A percentile compares a stretch with the other conserved stretches of the same genome.
Conservation (phyloP, 441 rosid species). For the Macaranga tanarius region DNA sequence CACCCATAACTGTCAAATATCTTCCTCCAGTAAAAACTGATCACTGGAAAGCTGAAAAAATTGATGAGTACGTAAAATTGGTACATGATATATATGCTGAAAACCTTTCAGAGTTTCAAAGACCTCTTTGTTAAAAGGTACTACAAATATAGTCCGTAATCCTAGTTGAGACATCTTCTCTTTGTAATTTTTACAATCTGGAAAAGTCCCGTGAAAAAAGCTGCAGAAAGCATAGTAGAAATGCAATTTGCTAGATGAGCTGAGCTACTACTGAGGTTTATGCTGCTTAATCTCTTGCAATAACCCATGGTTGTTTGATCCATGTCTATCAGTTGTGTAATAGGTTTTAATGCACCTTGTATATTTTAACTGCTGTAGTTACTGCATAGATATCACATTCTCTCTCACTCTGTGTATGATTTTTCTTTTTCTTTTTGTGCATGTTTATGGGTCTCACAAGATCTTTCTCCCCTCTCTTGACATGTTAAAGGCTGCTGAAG, state of each 20-base stretch:
- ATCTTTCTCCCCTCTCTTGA: too few species aligned
- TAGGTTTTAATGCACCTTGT: not conserved
- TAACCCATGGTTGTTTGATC: not conserved
- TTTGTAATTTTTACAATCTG: slow-evolving; percentile 4
- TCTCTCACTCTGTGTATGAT: too few species aligned
- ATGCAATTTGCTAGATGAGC: not conserved
- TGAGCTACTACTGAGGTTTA: not conserved
- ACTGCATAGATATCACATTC: too few species aligned
- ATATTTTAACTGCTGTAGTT: not conserved
- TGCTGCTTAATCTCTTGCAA: too few species aligned
- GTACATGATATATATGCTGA: slow-evolving; percentile 37
- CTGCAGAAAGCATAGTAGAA: not conserved
- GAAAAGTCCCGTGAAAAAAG: not conserved
- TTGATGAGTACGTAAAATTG: slow-evolving; percentile 38
- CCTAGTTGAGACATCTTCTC: not conserved
- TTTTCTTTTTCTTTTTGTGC: too few species aligned
- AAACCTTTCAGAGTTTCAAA: slow-evolving; percentile 47
- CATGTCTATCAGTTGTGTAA: not conserved
- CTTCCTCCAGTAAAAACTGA: slow-evolving; percentile 49
- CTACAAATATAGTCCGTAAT: slow-evolving; percentile 2
- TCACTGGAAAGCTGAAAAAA: slow-evolving; percentile 42
- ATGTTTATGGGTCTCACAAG: too few species aligned
- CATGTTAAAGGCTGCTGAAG: too few species aligned
- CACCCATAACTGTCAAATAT: slow-evolving; percentile 45
- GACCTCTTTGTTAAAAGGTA: slow-evolving; percentile 29